Base-by-base conservation (phyloP, 805 yeast genomes). In the Spathaspora girioi region DNA sequence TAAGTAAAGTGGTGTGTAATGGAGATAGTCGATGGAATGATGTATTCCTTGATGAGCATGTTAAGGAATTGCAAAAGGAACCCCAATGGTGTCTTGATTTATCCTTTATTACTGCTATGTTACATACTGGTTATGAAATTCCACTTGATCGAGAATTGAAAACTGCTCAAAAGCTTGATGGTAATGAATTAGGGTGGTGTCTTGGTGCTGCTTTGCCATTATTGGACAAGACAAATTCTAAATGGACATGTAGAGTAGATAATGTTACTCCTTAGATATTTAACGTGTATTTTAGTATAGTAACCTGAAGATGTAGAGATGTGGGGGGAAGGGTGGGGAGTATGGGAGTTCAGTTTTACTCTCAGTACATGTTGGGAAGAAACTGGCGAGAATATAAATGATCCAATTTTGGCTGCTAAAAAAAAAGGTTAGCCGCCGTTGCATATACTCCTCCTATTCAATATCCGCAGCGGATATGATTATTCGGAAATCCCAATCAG, bases 161-260 rank as follows among this genome's bases (percentile, higher is more conserved):
- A 68, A 94, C 97, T 6, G 98, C 97, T 8, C 84, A 90, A 75
- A 91, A 83, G 66, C 89, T 94, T 60, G 87, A 84, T 48, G 83
- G 84, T 64, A 91, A 89, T 62, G 99, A 94, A 73, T 78, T 94
- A 48, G 99, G 99, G 32, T 94, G 99, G 99, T 94, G 98, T 76
- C 77, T 94, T 51, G 99, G 99, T 60, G 99, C 98, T 1, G 89
- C 97, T 1, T 79, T 94, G 60, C 98, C 98, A 8, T 74, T 94
- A 59, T 76, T 94, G 59, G 94, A 88, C 55, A 75, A 77, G 54
- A 70, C 67, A 44, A 70, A 60, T 44, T 70, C 81, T 18, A 83
- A 82, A 41, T 89, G 97, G 97, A 78, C 75, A 48, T 90, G 97
- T 69, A 74, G 69, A 52, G 70, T 77, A 12, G 54, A 63, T 48